phyloP scores from a whole-genome alignment of 2,329 filamentous ascomycete species.

The Acrodontium crateriforme region DNA sequence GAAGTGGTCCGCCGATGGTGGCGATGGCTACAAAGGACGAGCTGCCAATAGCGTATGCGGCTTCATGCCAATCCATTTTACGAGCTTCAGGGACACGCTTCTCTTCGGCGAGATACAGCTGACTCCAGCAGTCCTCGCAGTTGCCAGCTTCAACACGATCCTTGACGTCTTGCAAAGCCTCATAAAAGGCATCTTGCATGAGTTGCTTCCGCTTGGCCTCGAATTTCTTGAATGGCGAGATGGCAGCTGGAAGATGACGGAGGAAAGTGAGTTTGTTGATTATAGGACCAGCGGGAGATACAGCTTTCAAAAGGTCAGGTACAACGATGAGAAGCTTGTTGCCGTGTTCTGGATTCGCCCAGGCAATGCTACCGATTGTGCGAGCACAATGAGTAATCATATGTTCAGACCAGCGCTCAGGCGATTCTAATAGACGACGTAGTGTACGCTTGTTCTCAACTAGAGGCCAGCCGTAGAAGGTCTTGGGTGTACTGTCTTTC shows the following conservation, averaged over 20 bases:
- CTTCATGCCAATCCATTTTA: constrained; percentile 19
- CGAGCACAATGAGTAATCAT: constrained; percentile 21
- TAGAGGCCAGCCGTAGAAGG: constrained; percentile 20
- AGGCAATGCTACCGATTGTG: constrained; percentile 20
- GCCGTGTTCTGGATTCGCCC: constrained; percentile 21
- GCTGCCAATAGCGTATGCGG: constrained; percentile 21
- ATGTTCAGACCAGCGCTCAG: constrained; percentile 21
- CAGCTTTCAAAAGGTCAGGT: constrained; percentile 20
- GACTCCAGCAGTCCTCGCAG: constrained; percentile 18
- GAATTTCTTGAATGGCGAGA: constrained; percentile 19
- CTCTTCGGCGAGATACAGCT: constrained; percentile 18
- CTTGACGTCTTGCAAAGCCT: constrained; percentile 19
- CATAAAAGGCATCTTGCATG: constrained; percentile 21
- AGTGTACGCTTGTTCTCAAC: constrained; percentile 22
- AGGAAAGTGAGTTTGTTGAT: constrained; percentile 23
- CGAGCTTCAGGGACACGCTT: constrained; percentile 16
- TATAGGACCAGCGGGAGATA: constrained; percentile 19
- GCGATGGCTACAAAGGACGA: constrained; percentile 22
- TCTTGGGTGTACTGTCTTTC: constrained; percentile 16
- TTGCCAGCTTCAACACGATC: constrained; percentile 13
- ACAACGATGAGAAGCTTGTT: constrained; percentile 22
- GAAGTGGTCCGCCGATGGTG: constrained; percentile 20
- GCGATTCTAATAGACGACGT: constrained; percentile 18
- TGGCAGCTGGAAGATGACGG: constrained; percentile 15
- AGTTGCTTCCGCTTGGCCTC: constrained; percentile 16